Evolutionary conservation across 352 stramenopile genomes (phyloP), one percentile per base, ranked within the genome.

Genomic region (Phytophthora tubulina): DNA sequence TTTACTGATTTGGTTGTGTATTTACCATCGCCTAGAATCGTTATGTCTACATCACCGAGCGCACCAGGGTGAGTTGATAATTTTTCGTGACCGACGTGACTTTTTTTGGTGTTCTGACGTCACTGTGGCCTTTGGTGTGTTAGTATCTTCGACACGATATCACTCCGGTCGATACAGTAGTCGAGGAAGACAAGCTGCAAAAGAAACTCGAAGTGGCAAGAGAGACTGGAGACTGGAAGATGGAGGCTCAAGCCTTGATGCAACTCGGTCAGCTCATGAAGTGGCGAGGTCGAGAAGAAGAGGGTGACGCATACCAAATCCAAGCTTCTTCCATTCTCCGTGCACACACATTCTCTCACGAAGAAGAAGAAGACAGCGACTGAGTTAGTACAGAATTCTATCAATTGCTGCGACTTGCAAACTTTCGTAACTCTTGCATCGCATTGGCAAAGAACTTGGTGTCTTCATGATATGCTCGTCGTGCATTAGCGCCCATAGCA

Each of bases 11-110:
- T n/a, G 15, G 30, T 8, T 65, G 1, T 54, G 39, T 41, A 2
- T 35, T 58, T 32, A 27, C 21, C 21, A 27, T 27, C 1, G 8
- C 10, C 1, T 59, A 91, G 84, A 86, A 82, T 56, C 81, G 84
- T 1, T 79, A 90, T 67, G 85, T 94, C 52, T 92, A 89, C 68
- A 93, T 94, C 67, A 94, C 87, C 6, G 87, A 94, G 62, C 82
- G 85, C 14, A 86, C 75, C 8, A 74, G 82, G 27, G 87, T 93
- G 68, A 62, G 79, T n/a, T 45, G 35, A 51, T 3, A 8, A 9
- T 30, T 62, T 36, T 44, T n/a, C 51, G 14, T 11, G 7, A 9
- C 38, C 17, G 15, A 35, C 15, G 31, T 27, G 21, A 27, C 13
- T 36, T 15, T 63, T 63, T 10, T 50, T n/a, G 7, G 31, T 44